Base-by-base conservation (phyloP, 1,284 basidiomycete species). In the Phellinidium pouzarii region DNA sequence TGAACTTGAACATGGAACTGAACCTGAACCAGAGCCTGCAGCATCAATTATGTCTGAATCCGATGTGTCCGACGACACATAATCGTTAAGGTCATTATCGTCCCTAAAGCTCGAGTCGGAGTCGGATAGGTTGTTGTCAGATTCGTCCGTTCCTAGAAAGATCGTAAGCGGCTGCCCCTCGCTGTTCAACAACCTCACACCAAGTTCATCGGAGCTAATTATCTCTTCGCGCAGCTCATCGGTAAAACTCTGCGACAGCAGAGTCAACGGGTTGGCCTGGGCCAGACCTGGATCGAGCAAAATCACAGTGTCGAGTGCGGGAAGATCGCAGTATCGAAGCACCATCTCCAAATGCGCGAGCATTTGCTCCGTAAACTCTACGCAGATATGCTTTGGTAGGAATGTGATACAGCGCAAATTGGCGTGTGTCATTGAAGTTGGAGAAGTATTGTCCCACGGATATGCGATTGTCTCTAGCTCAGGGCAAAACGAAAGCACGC, bases 391-490 rank as follows among this genome's bases (percentile, higher is more conserved):
- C 20, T 20, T 2, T 17, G 50, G 50, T 1, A 47, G 20, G 17
- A 52, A 47, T 14, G 22, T 29, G 36, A 52, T 44, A 14, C 34
- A 7, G 25, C 51, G 51, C 19, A 52, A 27, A n/a, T 22, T 11
- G 6, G 14, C 26, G 25, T 23, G n/a, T 9, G 11, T 11, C 34
- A 26, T 14, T 2, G 25, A 22, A 27, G 27, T 23, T 25, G 12
- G 36, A 4, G 17, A 23, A 4, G 7, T 22, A 8, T 17, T 44
- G 43, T 45, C 34, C 25, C 27, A 26, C 12, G 50, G 27, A 17
- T 52, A 52, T n/a, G 43, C 22, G 17, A 52, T n/a, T 8, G 40
- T 22, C 7, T 36, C 31, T 19, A 54, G 53, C 17, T 37, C 31
- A 8, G 53, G 53, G 22, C 53, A 54, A 14, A 19, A 7, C 2